Percentiles rank a stretch among this genome's conserved stretches.
Conservation (phyloP, 2,329 filamentous ascomycete species). For the Rhynchosporium graminicola region DNA sequence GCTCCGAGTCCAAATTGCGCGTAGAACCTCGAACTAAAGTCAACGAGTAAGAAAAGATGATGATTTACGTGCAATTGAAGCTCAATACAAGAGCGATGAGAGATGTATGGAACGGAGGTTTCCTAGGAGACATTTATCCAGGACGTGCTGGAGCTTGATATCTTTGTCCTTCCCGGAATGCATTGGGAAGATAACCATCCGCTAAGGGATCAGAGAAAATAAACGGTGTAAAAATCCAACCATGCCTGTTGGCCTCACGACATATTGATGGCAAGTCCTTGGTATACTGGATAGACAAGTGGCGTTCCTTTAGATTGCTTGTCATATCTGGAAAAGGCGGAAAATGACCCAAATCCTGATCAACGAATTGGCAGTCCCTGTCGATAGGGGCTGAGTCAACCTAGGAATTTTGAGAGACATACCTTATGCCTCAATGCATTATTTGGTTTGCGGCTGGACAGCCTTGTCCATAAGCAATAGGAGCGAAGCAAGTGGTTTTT, state of each 20-base stretch:
- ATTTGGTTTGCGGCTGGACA: slow-evolving; percentile 2
- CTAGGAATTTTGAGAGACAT: background rate
- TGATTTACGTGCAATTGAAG: slow-evolving; percentile 7
- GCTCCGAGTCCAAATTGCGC: background rate
- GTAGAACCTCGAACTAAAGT: background rate
- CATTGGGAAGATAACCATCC: background rate
- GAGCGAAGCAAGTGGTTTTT: background rate
- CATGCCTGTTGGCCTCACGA: slow-evolving; percentile 26
- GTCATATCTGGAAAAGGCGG: background rate
- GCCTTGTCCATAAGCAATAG: background rate
- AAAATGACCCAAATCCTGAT: background rate
- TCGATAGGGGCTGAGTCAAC: background rate
- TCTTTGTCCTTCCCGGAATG: background rate
- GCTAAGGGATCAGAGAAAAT: slow-evolving; percentile 18
- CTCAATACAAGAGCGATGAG: background rate
- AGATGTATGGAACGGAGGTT: background rate
- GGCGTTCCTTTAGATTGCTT: background rate
- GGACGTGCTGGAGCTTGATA: background rate
- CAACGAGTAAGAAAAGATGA: background rate
- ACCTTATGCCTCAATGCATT: background rate
- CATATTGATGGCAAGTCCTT: slow-evolving; percentile 12
- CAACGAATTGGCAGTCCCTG: background rate
- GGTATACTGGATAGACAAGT: background rate
- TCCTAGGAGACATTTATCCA: background rate
- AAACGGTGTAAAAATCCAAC: slow-evolving; percentile 30